phyloP scores from a whole-genome alignment of 306 rosid species.

The Lathyrus sativus region DNA sequence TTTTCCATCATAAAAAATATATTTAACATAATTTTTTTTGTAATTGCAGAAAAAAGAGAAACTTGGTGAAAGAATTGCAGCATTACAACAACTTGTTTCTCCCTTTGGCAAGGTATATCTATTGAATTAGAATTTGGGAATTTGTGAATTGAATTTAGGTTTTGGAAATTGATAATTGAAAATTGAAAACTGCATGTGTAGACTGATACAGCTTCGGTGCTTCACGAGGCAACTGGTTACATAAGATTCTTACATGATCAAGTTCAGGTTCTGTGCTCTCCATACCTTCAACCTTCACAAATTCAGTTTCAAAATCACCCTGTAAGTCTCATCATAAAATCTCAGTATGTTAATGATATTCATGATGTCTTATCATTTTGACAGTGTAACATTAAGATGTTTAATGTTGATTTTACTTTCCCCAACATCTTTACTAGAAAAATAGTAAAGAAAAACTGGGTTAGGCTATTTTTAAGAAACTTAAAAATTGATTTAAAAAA shows the following conservation, averaged over 20 bases:
- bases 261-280: conserved; percentile 84
- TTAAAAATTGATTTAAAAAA: too few relatives aligned
- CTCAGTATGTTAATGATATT: too few relatives aligned
- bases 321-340: conserved; percentile 45
- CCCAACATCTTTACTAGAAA: too few relatives aligned
- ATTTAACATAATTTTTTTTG: conserved; percentile 2
- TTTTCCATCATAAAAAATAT: conserved; percentile 7
- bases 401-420: too few relatives aligned
- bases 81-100: conserved; percentile 88
- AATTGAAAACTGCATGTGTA: conserved; percentile 42
- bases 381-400: too few relatives aligned
- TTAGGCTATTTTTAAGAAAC: too few relatives aligned
- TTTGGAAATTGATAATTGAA: conserved; percentile 25
- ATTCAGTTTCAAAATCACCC: conserved; percentile 16
- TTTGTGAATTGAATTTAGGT: conserved; percentile 20
- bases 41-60: conserved; percentile 70
- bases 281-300: conserved; percentile 60
- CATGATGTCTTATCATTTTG: too few relatives aligned
- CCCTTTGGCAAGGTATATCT: conserved; percentile 85
- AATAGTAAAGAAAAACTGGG: too few relatives aligned
- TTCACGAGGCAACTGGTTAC: conserved; percentile 91
- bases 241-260: conserved; percentile 88
- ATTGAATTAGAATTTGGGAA: not conserved
- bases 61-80: conserved; percentile 77
- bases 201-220: conserved; percentile 97